Conservation (phyloP, 495 filamentous ascomycete species). For the Neurospora sp. region DNA sequence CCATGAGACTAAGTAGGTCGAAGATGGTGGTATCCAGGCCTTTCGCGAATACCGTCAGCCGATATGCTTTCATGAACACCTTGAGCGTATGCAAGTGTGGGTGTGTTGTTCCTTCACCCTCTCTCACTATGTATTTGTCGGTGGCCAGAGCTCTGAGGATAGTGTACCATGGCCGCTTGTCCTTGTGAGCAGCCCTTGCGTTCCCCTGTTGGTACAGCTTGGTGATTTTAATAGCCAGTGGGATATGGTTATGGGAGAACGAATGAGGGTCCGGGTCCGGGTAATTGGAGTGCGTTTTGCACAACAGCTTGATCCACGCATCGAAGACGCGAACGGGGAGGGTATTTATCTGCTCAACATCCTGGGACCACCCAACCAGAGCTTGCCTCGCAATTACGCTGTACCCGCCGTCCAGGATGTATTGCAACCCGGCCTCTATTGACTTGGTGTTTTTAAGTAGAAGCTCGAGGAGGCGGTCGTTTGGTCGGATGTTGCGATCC, state of each 20-base stretch:
- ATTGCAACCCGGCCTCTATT: conserved; percentile 19
- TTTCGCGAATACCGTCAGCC: not conserved
- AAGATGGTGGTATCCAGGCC: conserved; percentile 14
- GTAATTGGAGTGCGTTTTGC: conserved; percentile 17
- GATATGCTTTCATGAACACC: conserved; percentile 11
- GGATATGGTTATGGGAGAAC: not conserved
- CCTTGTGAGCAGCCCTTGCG: not conserved
- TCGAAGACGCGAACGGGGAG: conserved; percentile 19
- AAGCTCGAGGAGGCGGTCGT: conserved; percentile 21
- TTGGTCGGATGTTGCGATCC: conserved; percentile 23
- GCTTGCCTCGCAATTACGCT: not conserved
- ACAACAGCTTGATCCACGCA: conserved; percentile 32
- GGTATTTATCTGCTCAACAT: not conserved
- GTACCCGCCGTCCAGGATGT: conserved; percentile 27
- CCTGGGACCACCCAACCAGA: conserved; percentile 7
- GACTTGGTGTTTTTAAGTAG: conserved; percentile 26
- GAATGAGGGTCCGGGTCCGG: not conserved
- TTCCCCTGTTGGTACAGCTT: conserved; percentile 6
- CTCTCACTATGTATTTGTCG: conserved; percentile 4
- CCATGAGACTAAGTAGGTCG: conserved; percentile 10
- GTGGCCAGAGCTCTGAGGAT: conserved; percentile 17
- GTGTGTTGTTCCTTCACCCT: not conserved
- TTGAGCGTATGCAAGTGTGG: conserved; percentile 9
- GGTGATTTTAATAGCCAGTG: conserved; percentile 13
- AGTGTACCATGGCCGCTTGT: conserved; percentile 16